Conservation (phyloP, 2,329 filamentous ascomycete genomes). For the Cytospora paraplurivora region DNA sequence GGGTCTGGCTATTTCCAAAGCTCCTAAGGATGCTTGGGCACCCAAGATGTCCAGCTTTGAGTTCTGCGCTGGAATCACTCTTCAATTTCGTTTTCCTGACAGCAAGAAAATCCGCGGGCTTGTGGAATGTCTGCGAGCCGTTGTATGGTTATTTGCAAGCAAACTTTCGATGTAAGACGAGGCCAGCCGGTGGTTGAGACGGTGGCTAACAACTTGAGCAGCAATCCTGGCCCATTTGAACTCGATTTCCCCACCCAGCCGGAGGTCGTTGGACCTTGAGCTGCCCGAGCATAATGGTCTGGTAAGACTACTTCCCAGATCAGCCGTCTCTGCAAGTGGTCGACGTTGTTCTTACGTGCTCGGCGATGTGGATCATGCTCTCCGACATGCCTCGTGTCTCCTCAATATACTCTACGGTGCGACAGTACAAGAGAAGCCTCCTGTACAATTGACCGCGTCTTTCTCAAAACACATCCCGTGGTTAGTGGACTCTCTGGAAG, state of each 20-base stretch:
- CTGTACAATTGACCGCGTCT: conserved; percentile 38
- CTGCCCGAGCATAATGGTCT: conserved; percentile 43
- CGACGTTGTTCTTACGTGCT: conserved; percentile 46
- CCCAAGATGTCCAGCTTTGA: conserved; percentile 49
- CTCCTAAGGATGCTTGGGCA: conserved; percentile 60
- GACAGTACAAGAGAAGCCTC: conserved; percentile 39
- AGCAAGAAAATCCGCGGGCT: conserved; percentile 44
- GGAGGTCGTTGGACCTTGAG: conserved; percentile 32
- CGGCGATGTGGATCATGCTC: conserved; percentile 44
- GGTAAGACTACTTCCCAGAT: conserved; percentile 37
- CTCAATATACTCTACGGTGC: conserved; percentile 47
- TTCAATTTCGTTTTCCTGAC: conserved; percentile 52
- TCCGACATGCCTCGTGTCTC: conserved; percentile 50
- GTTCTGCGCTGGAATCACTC: conserved; percentile 55
- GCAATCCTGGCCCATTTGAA: conserved; percentile 32
- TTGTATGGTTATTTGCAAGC: conserved; percentile 54
- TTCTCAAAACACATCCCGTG: conserved; percentile 48
- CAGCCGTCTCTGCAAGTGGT: conserved; percentile 30
- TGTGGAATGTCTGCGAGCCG: conserved; percentile 52
- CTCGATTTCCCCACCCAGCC: neutral
- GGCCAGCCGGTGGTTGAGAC: conserved; percentile 31
- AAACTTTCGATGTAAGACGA: conserved; percentile 48
- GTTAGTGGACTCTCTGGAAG: conserved; percentile 52
- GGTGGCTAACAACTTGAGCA: conserved; percentile 22
- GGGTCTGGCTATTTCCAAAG: conserved; percentile 65